Percentiles rank a stretch among this genome's conserved stretches.
Evolutionary conservation across 73 alveolate species (phyloP).

Genomic region (Symbiodinium natans): DNA sequence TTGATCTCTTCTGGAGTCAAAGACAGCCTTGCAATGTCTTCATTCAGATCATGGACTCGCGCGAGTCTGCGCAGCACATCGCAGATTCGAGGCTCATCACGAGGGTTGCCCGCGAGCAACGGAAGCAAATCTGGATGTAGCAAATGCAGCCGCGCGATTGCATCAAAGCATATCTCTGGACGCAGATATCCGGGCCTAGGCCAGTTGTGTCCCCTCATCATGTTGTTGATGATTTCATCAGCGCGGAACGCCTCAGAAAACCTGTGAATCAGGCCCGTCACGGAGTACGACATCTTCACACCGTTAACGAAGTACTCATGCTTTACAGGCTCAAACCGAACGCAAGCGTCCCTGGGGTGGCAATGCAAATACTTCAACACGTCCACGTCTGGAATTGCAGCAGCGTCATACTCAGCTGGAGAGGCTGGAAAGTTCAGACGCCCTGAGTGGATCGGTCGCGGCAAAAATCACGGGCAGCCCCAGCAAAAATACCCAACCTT

Average conservation of each 20-base stretch:
- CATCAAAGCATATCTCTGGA: not conserved
- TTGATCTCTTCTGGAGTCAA: not conserved
- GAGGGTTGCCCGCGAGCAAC: not conserved
- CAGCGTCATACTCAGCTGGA: not conserved
- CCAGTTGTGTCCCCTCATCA: slow-evolving; percentile 11
- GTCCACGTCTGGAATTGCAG: not conserved
- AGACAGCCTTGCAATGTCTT: not conserved
- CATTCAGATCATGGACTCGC: not conserved
- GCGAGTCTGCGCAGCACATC: not conserved
- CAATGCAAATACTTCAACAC: not conserved
- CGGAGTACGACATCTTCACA: not conserved
- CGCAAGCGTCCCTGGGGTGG: not conserved
- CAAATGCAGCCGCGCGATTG: not conserved
- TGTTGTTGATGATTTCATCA: not conserved
- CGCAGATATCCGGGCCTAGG: slow-evolving; percentile 34
- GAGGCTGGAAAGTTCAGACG: not conserved
- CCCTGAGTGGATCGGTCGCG: not conserved
- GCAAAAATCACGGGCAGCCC: not conserved
- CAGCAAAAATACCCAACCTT: not conserved
- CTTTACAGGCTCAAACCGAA: not conserved
- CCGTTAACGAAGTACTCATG: not conserved
- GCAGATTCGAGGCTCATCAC: slow-evolving; percentile 34
- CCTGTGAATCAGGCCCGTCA: slow-evolving; percentile 22
- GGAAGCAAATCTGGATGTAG: not conserved
- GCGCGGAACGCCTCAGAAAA: slow-evolving; percentile 39